Evolutionary conservation across 2,329 filamentous ascomycete species (phyloP).

Genomic region (Sordariomycetes sp.): DNA sequence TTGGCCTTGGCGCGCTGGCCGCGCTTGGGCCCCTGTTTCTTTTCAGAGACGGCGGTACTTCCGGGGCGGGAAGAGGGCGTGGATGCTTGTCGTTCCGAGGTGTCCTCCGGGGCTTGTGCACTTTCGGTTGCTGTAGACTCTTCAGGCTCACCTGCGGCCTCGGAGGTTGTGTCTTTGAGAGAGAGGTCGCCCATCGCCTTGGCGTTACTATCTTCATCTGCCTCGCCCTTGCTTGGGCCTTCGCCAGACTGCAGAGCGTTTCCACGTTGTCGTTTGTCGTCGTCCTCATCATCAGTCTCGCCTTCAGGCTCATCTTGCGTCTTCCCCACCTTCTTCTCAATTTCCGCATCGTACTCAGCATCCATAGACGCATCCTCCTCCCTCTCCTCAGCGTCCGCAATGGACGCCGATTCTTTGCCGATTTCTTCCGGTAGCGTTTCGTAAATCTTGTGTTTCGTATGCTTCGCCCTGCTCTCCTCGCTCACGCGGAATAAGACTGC

Average conservation of each 20-base stretch:
- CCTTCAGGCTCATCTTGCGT: constrained; percentile 13
- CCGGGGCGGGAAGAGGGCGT: constrained; percentile 6
- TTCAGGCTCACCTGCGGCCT: background rate
- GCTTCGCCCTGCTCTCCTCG: constrained; percentile 72
- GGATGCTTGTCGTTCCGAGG: constrained; percentile 2
- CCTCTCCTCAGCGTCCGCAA: constrained; percentile 11
- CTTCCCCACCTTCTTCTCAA: constrained; percentile 14
- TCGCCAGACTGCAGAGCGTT: background rate
- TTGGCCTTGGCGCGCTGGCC: constrained; percentile 77
- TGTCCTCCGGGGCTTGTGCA: constrained; percentile 8
- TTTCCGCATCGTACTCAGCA: constrained; percentile 15
- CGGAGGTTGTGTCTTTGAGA: constrained; percentile 1
- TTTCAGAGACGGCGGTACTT: constrained; percentile 21
- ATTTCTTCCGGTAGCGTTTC: background rate
- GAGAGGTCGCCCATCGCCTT: background rate
- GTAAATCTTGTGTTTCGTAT: constrained; percentile 54
- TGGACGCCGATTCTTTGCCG: too few relatives aligned
- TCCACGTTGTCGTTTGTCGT: background rate
- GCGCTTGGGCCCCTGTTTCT: constrained; percentile 43
- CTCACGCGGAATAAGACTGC: constrained; percentile 82
- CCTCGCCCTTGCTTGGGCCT: constrained; percentile 2
- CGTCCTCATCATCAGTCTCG: constrained; percentile 23
- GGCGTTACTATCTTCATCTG: background rate
- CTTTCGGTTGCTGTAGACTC: constrained; percentile 8
- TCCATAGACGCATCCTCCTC: constrained; percentile 18